Conservation (phyloP, 2,329 filamentous ascomycete genomes). For the Trichoderma citrinoviride region DNA sequence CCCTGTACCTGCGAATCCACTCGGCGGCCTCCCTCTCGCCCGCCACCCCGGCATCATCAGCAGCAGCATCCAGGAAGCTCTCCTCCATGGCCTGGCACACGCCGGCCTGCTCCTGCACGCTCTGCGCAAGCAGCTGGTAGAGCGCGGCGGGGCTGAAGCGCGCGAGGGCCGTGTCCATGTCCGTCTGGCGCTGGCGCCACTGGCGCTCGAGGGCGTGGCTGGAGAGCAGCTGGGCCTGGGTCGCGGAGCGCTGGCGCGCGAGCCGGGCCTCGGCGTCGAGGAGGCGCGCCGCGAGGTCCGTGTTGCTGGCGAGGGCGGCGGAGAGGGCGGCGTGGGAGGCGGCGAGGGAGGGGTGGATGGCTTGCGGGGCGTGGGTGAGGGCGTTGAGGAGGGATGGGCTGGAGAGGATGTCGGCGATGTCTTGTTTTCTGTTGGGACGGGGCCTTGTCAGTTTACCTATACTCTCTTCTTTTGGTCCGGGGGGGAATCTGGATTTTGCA, state of each 20-base stretch:
- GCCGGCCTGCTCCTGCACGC: constrained; percentile 76
- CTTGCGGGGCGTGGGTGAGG: constrained; percentile 65
- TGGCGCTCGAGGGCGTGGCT: constrained; percentile 87
- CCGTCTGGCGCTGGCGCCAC: constrained; percentile 83
- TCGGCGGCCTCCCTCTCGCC: constrained; percentile 81
- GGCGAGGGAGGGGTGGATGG: constrained; percentile 69
- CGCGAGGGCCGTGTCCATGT: constrained; percentile 80
- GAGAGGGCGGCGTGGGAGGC: constrained; percentile 64
- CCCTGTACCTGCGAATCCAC: constrained; percentile 78
- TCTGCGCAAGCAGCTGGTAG: constrained; percentile 75
- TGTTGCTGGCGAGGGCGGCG: constrained; percentile 66
- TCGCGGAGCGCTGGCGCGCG: constrained; percentile 61
- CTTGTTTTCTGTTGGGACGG: constrained; percentile 60
- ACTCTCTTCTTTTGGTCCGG: not conserved
- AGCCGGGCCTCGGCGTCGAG: constrained; percentile 58
- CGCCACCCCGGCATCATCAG: constrained; percentile 32
- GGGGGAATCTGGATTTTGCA: not conserved
- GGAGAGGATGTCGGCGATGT: constrained; percentile 69
- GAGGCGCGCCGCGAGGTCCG: constrained; percentile 64
- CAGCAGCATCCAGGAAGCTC: constrained; percentile 92
- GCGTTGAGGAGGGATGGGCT: constrained; percentile 66
- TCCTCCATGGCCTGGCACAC: constrained; percentile 84
- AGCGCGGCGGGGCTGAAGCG: constrained; percentile 84
- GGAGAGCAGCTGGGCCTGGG: constrained; percentile 77
- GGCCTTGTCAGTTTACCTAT: not conserved